Conservation (phyloP, 805 yeast genomes). For the Candida corydali region DNA sequence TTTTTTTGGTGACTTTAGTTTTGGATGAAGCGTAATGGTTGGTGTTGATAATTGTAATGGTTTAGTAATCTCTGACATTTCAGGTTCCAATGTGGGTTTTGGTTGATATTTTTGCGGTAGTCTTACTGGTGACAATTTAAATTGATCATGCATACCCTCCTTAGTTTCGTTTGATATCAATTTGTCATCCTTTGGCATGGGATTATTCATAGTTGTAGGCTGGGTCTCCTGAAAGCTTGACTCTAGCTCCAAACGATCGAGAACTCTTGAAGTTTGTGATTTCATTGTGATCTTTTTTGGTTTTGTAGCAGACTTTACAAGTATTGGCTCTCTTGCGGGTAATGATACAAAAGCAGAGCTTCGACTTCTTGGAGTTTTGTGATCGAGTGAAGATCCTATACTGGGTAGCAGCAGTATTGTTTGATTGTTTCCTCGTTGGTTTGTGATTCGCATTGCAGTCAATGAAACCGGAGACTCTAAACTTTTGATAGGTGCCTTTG, state of each 20-base stretch:
- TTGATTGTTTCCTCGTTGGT: not conserved
- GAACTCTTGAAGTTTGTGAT: slow-evolving; percentile 3
- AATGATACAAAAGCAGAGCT: slow-evolving; percentile 32
- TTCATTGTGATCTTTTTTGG: slow-evolving; percentile 4
- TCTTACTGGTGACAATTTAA: slow-evolving; percentile 10
- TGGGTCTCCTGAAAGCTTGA: slow-evolving; percentile 3
- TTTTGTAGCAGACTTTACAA: slow-evolving; percentile 17
- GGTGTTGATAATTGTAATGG: not conserved
- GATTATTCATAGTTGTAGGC: not conserved
- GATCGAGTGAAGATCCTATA: not conserved
- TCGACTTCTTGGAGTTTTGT: slow-evolving; percentile 24
- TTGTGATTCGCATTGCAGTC: not conserved
- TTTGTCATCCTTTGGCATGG: not conserved
- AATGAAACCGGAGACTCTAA: not conserved
- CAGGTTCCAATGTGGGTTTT: not conserved
- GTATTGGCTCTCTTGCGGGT: slow-evolving; percentile 37
- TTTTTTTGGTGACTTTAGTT: not conserved
- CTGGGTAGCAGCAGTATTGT: too few relatives aligned
- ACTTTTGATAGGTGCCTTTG: too few relatives aligned
- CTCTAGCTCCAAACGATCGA: slow-evolving; percentile 4
- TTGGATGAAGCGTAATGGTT: not conserved
- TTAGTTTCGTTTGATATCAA: not conserved
- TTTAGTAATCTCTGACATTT: not conserved
- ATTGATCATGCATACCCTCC: slow-evolving; percentile 5
- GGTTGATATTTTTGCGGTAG: slow-evolving; percentile 6